Conservation (phyloP, 2,329 filamentous ascomycete genomes). For the Thielaviopsis euricoi region DNA sequence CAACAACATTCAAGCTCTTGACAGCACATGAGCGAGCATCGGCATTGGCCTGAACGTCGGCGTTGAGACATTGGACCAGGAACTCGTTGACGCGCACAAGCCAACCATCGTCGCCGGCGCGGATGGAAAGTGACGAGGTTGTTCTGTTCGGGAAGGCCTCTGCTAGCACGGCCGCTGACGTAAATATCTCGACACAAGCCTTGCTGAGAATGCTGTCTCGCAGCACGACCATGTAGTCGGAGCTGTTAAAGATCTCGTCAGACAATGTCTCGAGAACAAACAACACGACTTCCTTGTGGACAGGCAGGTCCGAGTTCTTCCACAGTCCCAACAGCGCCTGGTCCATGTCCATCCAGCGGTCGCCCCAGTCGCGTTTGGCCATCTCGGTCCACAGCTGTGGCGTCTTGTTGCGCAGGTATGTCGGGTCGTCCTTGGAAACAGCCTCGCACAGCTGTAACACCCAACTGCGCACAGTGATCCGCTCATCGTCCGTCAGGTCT, state of each 20-base stretch:
- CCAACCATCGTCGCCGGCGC: slow-evolving; percentile 76
- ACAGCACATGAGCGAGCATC: slow-evolving; percentile 55
- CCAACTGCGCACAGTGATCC: slow-evolving; percentile 53
- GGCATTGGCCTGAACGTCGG: slow-evolving; percentile 45
- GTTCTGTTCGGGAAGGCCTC: slow-evolving; percentile 64
- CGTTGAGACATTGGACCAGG: slow-evolving; percentile 54
- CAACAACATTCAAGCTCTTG: slow-evolving; percentile 61
- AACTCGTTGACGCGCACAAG: slow-evolving; percentile 59
- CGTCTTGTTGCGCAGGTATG: slow-evolving; percentile 82
- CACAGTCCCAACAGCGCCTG: slow-evolving; percentile 65
- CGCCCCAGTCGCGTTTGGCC: slow-evolving; percentile 83
- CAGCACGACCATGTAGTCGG: slow-evolving; percentile 71
- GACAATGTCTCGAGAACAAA: slow-evolving; percentile 80
- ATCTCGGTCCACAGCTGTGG: slow-evolving; percentile 90
- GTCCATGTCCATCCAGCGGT: slow-evolving; percentile 93
- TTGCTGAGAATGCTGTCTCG: slow-evolving; percentile 73
- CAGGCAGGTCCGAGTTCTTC: slow-evolving; percentile 47
- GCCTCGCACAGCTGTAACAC: slow-evolving; percentile 62
- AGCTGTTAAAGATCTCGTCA: slow-evolving; percentile 83
- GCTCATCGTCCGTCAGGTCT: slow-evolving; percentile 53
- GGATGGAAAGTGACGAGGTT: slow-evolving; percentile 43
- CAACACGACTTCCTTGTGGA: slow-evolving; percentile 71
- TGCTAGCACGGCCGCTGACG: slow-evolving; percentile 55
- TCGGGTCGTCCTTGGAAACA: slow-evolving; percentile 54
- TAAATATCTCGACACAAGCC: slow-evolving; percentile 87